Conservation (phyloP, 441 rosid genomes). For the Euphorbia celastroides region DNA sequence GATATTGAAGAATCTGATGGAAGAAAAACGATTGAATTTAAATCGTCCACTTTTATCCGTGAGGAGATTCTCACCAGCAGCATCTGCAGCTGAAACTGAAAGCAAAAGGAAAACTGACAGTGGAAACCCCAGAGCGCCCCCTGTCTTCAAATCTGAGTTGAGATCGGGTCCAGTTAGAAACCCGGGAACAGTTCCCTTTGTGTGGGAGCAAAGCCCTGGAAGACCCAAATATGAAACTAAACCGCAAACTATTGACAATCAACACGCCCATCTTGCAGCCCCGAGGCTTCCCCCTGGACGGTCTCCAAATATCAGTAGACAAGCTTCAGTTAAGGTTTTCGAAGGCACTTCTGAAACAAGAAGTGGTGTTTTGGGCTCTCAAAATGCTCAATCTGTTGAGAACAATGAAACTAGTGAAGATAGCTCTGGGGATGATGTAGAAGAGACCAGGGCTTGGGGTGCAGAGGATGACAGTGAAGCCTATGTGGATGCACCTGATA, state of each 20-base stretch:
- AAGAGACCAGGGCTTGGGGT: slow-evolving; percentile 26
- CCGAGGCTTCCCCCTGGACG: slow-evolving; percentile 96
- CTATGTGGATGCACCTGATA: slow-evolving; percentile 54
- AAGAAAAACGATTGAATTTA: slow-evolving; percentile 67
- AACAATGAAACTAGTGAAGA: slow-evolving; percentile 21
- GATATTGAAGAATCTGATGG: slow-evolving; percentile 50
- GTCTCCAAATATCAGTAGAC: slow-evolving; percentile 27
- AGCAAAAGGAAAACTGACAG: slow-evolving; percentile 37
- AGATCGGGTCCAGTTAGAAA: slow-evolving; percentile 81
- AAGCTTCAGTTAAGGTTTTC: slow-evolving; percentile 14
- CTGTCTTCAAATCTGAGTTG: slow-evolving; percentile 61
- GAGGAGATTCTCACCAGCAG: slow-evolving; percentile 50
- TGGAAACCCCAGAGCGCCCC: slow-evolving; percentile 33
- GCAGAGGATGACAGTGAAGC: slow-evolving; percentile 39
- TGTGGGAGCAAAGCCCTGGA: slow-evolving; percentile 88
- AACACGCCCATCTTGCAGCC: slow-evolving; percentile 28
- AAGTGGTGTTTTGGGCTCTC: slow-evolving; percentile 17
- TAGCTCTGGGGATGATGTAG: slow-evolving; percentile 22
- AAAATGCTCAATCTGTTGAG: slow-evolving; percentile 16
- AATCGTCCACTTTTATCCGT: slow-evolving; percentile 71
- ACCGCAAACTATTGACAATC: slow-evolving; percentile 8
- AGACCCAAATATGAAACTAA: slow-evolving; percentile 57
- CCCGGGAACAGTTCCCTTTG: slow-evolving; percentile 85
- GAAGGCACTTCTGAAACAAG: slow-evolving; percentile 14
- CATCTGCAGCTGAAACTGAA: slow-evolving; percentile 27